Conservation (phyloP, 352 stramenopile species). For the Pythium rishiriense region DNA sequence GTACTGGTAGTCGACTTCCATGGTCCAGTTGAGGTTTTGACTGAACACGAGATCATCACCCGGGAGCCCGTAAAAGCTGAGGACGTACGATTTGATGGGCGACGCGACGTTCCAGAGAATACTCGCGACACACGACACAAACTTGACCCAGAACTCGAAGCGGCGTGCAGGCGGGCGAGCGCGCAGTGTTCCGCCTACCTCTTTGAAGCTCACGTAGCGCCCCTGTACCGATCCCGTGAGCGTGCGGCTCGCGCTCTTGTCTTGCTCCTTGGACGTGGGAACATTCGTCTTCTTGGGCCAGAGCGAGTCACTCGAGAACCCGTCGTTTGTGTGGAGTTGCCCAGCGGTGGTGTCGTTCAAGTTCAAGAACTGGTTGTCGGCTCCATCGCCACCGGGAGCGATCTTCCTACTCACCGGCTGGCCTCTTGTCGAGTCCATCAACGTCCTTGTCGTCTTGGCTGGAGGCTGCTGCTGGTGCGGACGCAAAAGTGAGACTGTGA, state of each 20-base stretch:
- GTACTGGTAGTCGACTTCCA: conserved; percentile 25
- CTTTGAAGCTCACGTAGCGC: conserved; percentile 3
- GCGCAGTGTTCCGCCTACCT: not conserved
- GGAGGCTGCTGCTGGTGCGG: too few relatives aligned
- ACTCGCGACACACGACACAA: conserved; percentile 2
- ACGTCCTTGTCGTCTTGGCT: too few relatives aligned
- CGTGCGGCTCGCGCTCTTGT: too few relatives aligned
- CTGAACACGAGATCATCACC: conserved; percentile 25
- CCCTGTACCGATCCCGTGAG: too few relatives aligned
- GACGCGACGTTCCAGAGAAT: conserved; percentile 23
- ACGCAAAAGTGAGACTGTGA: too few relatives aligned
- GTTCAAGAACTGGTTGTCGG: not conserved
- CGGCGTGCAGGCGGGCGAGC: conserved; percentile 2
- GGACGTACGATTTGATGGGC: conserved; percentile 20
- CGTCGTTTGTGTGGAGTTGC: not conserved
- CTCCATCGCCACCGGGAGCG: not conserved
- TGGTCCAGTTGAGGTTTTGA: conserved; percentile 23
- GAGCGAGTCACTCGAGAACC: not conserved
- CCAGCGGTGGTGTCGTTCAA: not conserved
- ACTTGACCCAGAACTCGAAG: conserved; percentile 20
- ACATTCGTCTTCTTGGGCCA: conserved; percentile 2
- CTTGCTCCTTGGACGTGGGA: not conserved
- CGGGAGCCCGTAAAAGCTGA: conserved; percentile 20
- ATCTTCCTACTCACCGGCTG: too few relatives aligned
- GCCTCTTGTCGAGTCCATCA: not conserved